Evolutionary conservation across 768 basidiomycete species (phyloP).

Genomic region (Cystoderma amianthinum): DNA sequence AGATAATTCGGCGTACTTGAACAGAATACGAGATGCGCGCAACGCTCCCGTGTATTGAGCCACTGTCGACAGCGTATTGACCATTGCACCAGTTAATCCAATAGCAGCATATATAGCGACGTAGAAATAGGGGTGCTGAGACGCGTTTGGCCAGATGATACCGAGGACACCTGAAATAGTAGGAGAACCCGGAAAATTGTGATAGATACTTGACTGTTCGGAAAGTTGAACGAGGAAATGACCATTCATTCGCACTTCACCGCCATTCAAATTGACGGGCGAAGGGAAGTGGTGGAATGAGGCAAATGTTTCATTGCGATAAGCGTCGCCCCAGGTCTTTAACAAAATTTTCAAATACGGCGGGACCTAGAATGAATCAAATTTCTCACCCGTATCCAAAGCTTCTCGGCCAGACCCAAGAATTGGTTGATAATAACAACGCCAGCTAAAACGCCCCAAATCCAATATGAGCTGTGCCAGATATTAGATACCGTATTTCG

Average conservation of each 20-base stretch:
- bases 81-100: slow-evolving; percentile 35
- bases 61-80: slow-evolving; percentile 34
- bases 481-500: too few relatives aligned
- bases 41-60: slow-evolving; percentile 51
- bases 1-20: slow-evolving; percentile 16
- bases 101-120: slow-evolving; percentile 55
- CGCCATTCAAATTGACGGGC: slow-evolving; percentile 59
- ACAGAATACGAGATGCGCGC: slow-evolving; percentile 28
- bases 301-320: too few relatives aligned
- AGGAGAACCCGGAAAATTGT: slow-evolving; percentile 12
- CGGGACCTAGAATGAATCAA: not conserved
- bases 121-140: slow-evolving; percentile 58
- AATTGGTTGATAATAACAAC: slow-evolving; percentile 44
- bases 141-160: slow-evolving; percentile 32
- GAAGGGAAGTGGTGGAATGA: not conserved
- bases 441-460: slow-evolving; percentile 46
- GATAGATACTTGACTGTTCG: too few relatives aligned
- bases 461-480: too few relatives aligned
- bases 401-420: slow-evolving; percentile 50
- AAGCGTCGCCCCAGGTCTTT: too few relatives aligned
- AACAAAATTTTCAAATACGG: too few relatives aligned
- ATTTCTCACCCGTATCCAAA: slow-evolving; percentile 65
- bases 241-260: slow-evolving; percentile 28
- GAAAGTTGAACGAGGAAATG: slow-evolving; percentile 19
- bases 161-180: slow-evolving; percentile 4